Evolutionary conservation across 2,329 filamentous ascomycete species (phyloP).

Genomic region (Talaromyces rugulosus): DNA sequence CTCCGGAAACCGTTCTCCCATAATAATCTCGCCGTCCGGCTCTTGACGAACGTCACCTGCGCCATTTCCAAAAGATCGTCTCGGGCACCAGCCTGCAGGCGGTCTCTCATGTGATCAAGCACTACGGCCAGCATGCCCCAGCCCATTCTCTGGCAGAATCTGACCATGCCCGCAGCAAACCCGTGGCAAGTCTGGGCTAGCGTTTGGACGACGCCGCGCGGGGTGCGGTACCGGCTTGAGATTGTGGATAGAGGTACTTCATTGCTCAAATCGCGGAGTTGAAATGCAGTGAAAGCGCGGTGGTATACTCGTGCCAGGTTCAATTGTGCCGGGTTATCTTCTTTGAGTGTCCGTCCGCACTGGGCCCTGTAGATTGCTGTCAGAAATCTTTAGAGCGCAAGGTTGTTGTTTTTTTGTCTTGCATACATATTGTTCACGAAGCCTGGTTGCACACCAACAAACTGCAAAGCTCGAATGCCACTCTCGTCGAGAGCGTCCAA

Average conservation of each 20-base stretch:
- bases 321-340: conserved; percentile 58
- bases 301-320: conserved; percentile 62
- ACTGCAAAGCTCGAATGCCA: conserved; percentile 62
- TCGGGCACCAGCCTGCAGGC: conserved; percentile 67
- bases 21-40: conserved; percentile 67
- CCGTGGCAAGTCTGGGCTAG: conserved; percentile 72
- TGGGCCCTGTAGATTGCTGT: conserved; percentile 52
- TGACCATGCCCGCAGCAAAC: conserved; percentile 74
- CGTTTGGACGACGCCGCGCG: conserved; percentile 67
- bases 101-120: conserved; percentile 70
- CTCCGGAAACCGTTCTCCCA: conserved; percentile 73
- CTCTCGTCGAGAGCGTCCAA: conserved; percentile 68
- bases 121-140: conserved; percentile 70
- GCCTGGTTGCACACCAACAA: conserved; percentile 65
- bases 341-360: conserved; percentile 58
- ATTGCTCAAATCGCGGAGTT: conserved; percentile 74
- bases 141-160: conserved; percentile 72
- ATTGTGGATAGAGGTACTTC: conserved; percentile 68
- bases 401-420: not conserved
- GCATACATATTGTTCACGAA: conserved; percentile 63
- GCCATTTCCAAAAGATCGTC: conserved; percentile 67
- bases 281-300: conserved; percentile 70
- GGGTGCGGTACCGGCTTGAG: conserved; percentile 65
- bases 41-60: conserved; percentile 71
- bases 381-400: not conserved